Evolutionary conservation across 23 red algal species (phyloP).

Genomic region (Cyanidioschyzon merolae): DNA sequence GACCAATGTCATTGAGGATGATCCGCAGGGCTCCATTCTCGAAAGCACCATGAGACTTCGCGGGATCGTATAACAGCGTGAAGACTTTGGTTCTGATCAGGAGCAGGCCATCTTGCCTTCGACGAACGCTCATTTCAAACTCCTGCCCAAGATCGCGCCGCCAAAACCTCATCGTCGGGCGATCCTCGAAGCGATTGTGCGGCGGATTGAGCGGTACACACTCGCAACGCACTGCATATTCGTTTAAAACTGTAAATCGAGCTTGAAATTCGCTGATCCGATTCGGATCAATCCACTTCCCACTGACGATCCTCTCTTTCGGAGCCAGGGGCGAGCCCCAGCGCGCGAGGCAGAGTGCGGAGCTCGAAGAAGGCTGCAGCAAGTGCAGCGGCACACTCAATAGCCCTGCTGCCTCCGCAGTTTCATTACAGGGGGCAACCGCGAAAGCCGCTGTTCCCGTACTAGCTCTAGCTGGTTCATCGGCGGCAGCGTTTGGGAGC

Average conservation of each 20-base stretch:
- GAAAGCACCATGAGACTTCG: background rate
- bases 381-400: background rate
- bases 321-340: slow-evolving; percentile 12
- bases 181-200: slow-evolving; percentile 15
- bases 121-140: background rate
- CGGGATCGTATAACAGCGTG: slow-evolving; percentile 9
- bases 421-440: background rate
- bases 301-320: background rate
- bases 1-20: background rate
- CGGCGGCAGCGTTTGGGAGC: too few relatives aligned
- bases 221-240: slow-evolving; percentile 20
- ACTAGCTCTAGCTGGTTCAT: too few relatives aligned
- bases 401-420: background rate
- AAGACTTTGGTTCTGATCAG: background rate
- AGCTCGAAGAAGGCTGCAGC: background rate
- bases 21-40: slow-evolving; percentile 2
- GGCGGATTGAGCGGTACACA: background rate
- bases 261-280: background rate
- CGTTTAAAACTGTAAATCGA: slow-evolving; percentile 23
- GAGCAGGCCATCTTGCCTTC: background rate
- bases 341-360: background rate
- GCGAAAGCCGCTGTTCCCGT: too few relatives aligned
- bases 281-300: background rate
- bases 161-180: slow-evolving; percentile 7
- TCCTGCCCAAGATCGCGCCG: background rate